Conservation (phyloP, 2,329 filamentous ascomycete species). For the Epichloe brachyelytri region DNA sequence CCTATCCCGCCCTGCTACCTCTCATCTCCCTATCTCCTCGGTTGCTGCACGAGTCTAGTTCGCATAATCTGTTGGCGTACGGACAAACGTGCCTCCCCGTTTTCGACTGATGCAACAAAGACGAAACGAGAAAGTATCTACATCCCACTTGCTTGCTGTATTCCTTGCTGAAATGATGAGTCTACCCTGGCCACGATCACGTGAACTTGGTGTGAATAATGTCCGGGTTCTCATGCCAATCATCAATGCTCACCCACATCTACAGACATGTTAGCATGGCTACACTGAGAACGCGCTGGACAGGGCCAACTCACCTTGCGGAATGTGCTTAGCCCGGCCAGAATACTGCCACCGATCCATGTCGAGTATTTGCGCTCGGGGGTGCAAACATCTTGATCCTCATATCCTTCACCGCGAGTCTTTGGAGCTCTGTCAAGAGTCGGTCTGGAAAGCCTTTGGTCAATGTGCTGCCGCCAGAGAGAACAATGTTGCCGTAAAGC, state of each 20-base stretch:
- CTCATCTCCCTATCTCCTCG: too few relatives aligned
- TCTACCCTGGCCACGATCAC: slow-evolving; percentile 29
- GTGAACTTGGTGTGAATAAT: slow-evolving; percentile 98
- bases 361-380: slow-evolving; percentile 97
- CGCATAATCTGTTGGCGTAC: too few relatives aligned
- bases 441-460: slow-evolving; percentile 96
- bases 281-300: background rate
- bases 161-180: too few relatives aligned
- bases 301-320: slow-evolving; percentile 60
- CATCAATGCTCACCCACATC: slow-evolving; percentile 99
- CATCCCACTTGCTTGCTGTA: too few relatives aligned
- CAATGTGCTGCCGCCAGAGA: slow-evolving; percentile 89
- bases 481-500: slow-evolving; percentile 90
- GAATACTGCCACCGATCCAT: slow-evolving; percentile 96
- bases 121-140: too few relatives aligned
- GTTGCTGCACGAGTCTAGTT: too few relatives aligned
- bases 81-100: too few relatives aligned
- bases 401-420: slow-evolving; percentile 95
- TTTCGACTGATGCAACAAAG: too few relatives aligned
- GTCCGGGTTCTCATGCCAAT: slow-evolving; percentile 99
- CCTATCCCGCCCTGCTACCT: background rate
- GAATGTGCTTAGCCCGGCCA: slow-evolving; percentile 94
- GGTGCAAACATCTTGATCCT: slow-evolving; percentile 98
- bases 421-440: slow-evolving; percentile 80
- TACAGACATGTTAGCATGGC: slow-evolving; percentile 24